Percentiles rank a stretch among this genome's conserved stretches.
phyloP scores from a whole-genome alignment of 2,329 filamentous ascomycete genomes.

The Drechslera avenae region DNA sequence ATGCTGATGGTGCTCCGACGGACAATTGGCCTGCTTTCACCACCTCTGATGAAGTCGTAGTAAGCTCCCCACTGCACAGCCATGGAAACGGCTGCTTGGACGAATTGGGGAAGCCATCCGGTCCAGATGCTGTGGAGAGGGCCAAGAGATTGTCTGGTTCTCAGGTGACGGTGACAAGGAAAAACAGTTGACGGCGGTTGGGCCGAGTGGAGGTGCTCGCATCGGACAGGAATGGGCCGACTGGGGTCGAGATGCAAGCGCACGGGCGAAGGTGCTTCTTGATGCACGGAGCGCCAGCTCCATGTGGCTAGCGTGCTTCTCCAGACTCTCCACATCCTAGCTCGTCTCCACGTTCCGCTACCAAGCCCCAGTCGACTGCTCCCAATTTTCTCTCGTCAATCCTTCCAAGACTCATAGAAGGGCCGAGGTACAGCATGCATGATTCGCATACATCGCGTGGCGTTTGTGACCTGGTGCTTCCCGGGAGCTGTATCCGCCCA shows the following conservation, averaged over 20 bases:
- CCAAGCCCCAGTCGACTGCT: slow-evolving; percentile 4
- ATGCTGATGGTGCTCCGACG: slow-evolving; percentile 1
- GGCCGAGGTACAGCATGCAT: slow-evolving; percentile 2
- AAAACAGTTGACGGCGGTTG: slow-evolving; percentile 5
- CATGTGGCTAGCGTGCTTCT: slow-evolving; percentile 12
- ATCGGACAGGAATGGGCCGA: slow-evolving; percentile 21
- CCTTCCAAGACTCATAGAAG: slow-evolving; percentile 8
- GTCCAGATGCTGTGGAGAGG: slow-evolving; percentile 1
- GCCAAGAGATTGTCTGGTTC: slow-evolving; percentile 17
- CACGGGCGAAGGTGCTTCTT: slow-evolving; percentile 7
- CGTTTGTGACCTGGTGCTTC: slow-evolving; percentile 13
- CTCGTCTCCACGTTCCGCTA: slow-evolving; percentile 17
- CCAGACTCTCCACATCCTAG: slow-evolving; percentile 23
- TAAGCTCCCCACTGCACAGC: slow-evolving; percentile 9
- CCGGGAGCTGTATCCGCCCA: slow-evolving; percentile 20
- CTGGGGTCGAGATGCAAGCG: slow-evolving; percentile 1
- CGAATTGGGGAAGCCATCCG: slow-evolving; percentile 32
- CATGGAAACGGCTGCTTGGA: slow-evolving; percentile 9
- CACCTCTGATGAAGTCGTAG: slow-evolving; percentile 4
- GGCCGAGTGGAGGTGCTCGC: slow-evolving; percentile 10
- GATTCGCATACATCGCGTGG: slow-evolving; percentile 16
- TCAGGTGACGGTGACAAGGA: slow-evolving; percentile 10
- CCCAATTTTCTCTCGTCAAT: slow-evolving; percentile 3
- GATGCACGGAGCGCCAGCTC: slow-evolving; percentile 16
- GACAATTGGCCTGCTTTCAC: not conserved